Evolutionary conservation across 2,329 filamentous ascomycete species (phyloP).

Genomic region (Clarireedia homoeocarpa): DNA sequence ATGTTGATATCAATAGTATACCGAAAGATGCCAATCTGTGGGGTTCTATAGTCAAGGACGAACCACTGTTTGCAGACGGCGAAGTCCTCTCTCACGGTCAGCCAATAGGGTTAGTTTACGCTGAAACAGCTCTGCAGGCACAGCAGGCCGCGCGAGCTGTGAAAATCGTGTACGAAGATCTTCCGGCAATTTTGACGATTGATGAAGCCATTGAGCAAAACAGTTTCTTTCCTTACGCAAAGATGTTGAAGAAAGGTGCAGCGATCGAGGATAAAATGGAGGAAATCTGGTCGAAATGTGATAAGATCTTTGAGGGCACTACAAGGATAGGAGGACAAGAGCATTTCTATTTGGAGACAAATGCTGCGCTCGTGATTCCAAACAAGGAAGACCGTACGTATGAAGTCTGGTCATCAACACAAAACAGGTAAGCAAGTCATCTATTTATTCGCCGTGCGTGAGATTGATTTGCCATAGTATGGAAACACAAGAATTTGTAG

Average conservation of each 20-base stretch:
- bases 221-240: conserved; percentile 76
- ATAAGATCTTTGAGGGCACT: conserved; percentile 56
- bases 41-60: conserved; percentile 65
- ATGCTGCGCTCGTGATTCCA: conserved; percentile 74
- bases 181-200: conserved; percentile 82
- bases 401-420: conserved; percentile 85
- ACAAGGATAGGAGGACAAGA: conserved; percentile 89
- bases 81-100: conserved; percentile 87
- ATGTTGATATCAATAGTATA: conserved; percentile 73
- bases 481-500: conserved; percentile 82
- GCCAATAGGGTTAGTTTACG: conserved; percentile 80
- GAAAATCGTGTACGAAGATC: conserved; percentile 79
- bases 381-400: conserved; percentile 89
- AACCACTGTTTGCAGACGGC: conserved; percentile 84
- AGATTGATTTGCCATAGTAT: conserved; percentile 33
- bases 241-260: conserved; percentile 76
- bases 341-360: conserved; percentile 92
- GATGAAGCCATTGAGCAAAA: conserved; percentile 86
- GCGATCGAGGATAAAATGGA: conserved; percentile 50
- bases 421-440: conserved; percentile 54
- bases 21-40: conserved; percentile 78
- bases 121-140: conserved; percentile 68
- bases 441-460: not conserved
- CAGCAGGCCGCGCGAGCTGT: conserved; percentile 75
- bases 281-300: conserved; percentile 20